phyloP scores from a whole-genome alignment of 257 asterid species.

The Asclepias syriaca region DNA sequence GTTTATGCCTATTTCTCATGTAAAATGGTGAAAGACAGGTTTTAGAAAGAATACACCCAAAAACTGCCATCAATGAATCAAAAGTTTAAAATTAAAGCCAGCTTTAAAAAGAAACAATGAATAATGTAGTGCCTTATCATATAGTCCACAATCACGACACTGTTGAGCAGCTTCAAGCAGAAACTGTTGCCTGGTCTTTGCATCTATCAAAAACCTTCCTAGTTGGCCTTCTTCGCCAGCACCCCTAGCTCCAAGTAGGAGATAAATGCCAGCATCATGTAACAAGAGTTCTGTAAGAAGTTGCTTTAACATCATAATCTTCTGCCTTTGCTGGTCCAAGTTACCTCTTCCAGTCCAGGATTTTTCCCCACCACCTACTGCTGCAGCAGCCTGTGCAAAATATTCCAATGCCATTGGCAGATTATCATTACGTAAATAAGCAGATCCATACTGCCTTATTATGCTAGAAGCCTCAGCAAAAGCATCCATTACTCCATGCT shows the following conservation, averaged over 20 bases:
- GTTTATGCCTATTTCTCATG: neutral
- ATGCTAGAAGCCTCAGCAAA: constrained; percentile 81
- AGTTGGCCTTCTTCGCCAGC: constrained; percentile 89
- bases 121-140: constrained; percentile 63
- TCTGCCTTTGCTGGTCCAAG: constrained; percentile 84
- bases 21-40: neutral
- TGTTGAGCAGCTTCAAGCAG: constrained; percentile 81
- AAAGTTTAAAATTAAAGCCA: neutral
- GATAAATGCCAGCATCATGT: constrained; percentile 69
- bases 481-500: constrained; percentile 81
- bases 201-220: constrained; percentile 72
- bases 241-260: constrained; percentile 86
- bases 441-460: constrained; percentile 83
- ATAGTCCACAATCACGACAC: constrained; percentile 72
- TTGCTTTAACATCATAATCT: constrained; percentile 70
- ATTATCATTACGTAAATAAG: constrained; percentile 70
- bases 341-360: constrained; percentile 88
- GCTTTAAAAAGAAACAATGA: constrained; percentile 1
- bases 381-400: constrained; percentile 94
- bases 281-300: constrained; percentile 75
- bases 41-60: neutral
- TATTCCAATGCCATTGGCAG: constrained; percentile 77
- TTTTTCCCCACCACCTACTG: constrained; percentile 87
- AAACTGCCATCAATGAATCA: neutral
- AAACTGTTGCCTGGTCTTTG: constrained; percentile 61